Conservation (phyloP, 106 monocot genomes). For the Platanthera zijinensis region DNA sequence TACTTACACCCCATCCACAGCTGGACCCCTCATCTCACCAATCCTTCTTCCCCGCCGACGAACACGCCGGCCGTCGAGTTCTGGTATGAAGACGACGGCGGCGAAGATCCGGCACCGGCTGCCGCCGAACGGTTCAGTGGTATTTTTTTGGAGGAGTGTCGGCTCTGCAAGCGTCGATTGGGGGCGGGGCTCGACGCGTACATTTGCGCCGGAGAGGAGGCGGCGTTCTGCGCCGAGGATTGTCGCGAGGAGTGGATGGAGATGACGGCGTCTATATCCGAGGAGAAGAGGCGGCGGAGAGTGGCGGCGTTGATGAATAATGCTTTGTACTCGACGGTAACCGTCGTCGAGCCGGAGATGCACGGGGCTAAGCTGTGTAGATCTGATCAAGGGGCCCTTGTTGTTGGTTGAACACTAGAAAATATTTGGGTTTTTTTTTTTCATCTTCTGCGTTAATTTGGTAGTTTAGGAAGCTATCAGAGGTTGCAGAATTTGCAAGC, state of each 20-base stretch:
- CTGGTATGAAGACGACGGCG: not conserved
- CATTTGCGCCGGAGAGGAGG: conserved; percentile 3
- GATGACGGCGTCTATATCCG: not conserved
- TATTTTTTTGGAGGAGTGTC: not conserved
- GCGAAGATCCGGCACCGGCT: not conserved
- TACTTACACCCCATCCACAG: no score
- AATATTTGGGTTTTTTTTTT: not conserved
- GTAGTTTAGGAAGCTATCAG: no score
- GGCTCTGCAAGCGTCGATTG: not conserved
- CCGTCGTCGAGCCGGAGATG: not conserved
- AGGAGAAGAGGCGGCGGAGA: not conserved
- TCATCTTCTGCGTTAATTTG: not conserved
- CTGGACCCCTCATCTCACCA: no score
- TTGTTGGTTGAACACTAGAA: not conserved
- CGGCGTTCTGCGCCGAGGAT: conserved; percentile 6
- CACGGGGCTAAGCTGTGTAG: not conserved
- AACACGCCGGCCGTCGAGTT: not conserved
- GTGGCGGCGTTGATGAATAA: not conserved
- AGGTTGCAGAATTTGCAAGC: no score
- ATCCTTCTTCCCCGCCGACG: not conserved
- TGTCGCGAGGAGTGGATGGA: conserved; percentile 8
- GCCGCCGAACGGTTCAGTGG: not conserved
- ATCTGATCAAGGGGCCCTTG: not conserved
- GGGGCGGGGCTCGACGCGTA: conserved; percentile 1
- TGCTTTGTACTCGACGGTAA: not conserved